Evolutionary conservation across 495 filamentous ascomycete species (phyloP), one percentile per base, ranked within the genome.

Genomic region (Annulohypoxylon nitens): DNA sequence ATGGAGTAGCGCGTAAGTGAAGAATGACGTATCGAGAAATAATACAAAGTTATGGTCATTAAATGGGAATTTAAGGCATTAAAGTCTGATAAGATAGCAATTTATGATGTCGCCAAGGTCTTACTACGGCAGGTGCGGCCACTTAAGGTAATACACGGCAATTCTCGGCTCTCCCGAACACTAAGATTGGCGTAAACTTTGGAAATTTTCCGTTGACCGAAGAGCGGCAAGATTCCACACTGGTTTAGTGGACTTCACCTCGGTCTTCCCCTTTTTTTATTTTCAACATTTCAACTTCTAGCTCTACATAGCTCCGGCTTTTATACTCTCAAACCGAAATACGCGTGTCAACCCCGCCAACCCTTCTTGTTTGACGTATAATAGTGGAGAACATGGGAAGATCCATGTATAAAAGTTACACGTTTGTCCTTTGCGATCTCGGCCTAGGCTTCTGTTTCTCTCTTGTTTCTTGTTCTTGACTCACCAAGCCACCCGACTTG

Each of bases 141-240:
- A 75, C 48, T 16, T 11, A 67, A 73, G 76, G 76, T 69, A 76
- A 78, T 71, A 69, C 48, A 25, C 76, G 76, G 76, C 74, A 76
- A 76, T 73, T 69, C 41, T 4, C 76, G 76, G 76, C 61, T 59
- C 62, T 34, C 47, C 37, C 48, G 18, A 11, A 16, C 16, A 11
- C 51, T 36, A 53, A n/a, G 25, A n/a, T 11, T 16, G 58, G 30
- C n/a, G 37, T 57, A 51, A 69, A 36, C 18, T 55, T 43, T 62
- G 12, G 33, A 50, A 58, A n/a, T 47, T 50, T 67, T 70, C 43
- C 37, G 16, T 59, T 7, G 10, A 41, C 58, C 71, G 62, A 77
- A 60, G 50, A 14, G 74, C 76, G 74, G 76, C 43, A 53, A n/a
- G 64, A 76, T 78, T 76, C 76, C 74, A 76, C 71, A 58, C 64